Evolutionary conservation across 768 basidiomycete genomes (phyloP), one percentile per base, ranked within the genome.

Genomic region (Boletus subcaerulescens): DNA sequence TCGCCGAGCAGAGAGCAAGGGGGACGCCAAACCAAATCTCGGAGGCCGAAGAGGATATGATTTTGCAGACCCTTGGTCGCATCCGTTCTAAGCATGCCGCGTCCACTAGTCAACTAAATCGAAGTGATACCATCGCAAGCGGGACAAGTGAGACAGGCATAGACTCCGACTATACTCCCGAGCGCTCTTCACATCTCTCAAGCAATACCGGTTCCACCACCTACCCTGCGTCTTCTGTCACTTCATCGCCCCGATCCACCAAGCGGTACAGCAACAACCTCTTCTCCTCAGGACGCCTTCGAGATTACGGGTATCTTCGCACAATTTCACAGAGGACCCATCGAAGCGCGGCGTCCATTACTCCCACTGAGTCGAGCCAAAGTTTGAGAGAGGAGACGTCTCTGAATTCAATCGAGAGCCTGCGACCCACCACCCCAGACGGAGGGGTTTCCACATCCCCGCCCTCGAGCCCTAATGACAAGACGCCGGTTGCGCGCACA

Each of bases 251-350:
- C 24, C 77, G 80, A 33, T 80, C 81, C 39, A 73, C 76, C 52
- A 87, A 88, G 71, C 82, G 91, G 44, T 88, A 89, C 69, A 91
- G 89, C 75, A 92, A 92, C 69, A 92, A 92, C 64, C 75, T 93
- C 47, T 93, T 92, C 58, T 86, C 89, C 45, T 92, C 91, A 17
- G 84, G 86, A n/a, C 80, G 85, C 52, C 77, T 91, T 62, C 79
- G 86, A 52, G 91, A 93, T 68, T 83, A 90, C 65, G 75, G 77
- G 11, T 89, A 91, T 68, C 68, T 89, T 62, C 82, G 84, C 55
- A 81, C 77, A 65, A 76, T 79, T 48, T 78, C 77, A 17, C 76
- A 72, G 62, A 74, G 72, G 56, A 80, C 65, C 48, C 65, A 68
- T 44, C 68, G 73, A 24, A 71, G 73, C 42, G 62, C 69, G 44